phyloP scores from a whole-genome alignment of 1,284 basidiomycete genomes.

The Apiotrichum veenhuisii region DNA sequence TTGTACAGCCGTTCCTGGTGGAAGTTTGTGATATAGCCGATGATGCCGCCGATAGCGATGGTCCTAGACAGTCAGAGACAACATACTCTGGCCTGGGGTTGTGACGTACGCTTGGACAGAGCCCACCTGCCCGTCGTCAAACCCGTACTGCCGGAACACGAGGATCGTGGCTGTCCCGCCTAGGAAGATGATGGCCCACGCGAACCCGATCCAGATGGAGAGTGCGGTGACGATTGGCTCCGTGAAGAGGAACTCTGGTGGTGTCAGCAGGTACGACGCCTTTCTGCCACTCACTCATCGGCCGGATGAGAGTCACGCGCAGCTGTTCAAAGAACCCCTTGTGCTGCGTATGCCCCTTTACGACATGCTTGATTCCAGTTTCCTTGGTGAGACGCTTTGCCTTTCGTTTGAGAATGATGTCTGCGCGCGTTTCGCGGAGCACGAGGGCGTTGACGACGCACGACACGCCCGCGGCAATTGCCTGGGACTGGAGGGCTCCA shows the following conservation, averaged over 20 bases:
- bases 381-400: conserved; percentile 46
- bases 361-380: conserved; percentile 46
- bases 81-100: too few relatives aligned
- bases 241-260: conserved; percentile 39
- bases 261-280: too few relatives aligned
- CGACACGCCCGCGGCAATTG: conserved; percentile 28
- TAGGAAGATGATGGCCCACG: conserved; percentile 45
- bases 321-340: conserved; percentile 38
- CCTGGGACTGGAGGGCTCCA: conserved; percentile 32
- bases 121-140: conserved; percentile 29
- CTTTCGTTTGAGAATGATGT: conserved; percentile 50
- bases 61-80: too few relatives aligned
- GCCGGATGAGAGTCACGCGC: conserved; percentile 40
- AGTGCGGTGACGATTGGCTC: conserved; percentile 53
- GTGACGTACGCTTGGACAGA: conserved; percentile 30
- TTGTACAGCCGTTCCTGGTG: conserved; percentile 44
- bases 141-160: conserved; percentile 43
- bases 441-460: conserved; percentile 40
- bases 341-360: conserved; percentile 34
- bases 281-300: conserved; percentile 15
- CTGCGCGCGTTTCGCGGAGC: conserved; percentile 48
- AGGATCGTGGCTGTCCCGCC: conserved; percentile 33
- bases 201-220: conserved; percentile 51
- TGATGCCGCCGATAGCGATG: conserved; percentile 57
- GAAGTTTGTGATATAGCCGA: conserved; percentile 68